Conservation (phyloP, 371 early-diverging fungal species). For the Chytridiales sp. region DNA sequence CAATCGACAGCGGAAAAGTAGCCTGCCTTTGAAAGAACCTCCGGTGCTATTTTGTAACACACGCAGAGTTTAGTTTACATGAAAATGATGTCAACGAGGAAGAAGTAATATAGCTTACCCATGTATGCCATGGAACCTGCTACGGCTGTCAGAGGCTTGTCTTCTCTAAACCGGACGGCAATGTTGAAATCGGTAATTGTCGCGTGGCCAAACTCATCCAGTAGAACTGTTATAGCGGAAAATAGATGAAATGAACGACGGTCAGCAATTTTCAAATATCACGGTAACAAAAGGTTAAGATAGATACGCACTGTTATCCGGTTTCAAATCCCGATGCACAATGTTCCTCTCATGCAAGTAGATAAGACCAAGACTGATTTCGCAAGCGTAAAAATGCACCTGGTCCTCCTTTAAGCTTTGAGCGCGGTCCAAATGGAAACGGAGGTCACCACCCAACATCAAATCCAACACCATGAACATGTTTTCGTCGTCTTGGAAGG, state of each 20-base stretch:
- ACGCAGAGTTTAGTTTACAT: not conserved
- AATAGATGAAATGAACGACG: too few species aligned
- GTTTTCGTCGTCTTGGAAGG: conserved; percentile 81
- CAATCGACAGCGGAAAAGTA: conserved; percentile 64
- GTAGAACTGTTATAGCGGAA: conserved; percentile 47
- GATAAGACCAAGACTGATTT: conserved; percentile 67
- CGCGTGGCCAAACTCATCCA: conserved; percentile 50
- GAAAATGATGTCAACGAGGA: not conserved
- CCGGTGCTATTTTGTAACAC: conserved; percentile 43
- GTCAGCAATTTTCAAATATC: not conserved
- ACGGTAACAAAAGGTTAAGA: conserved; percentile 1
- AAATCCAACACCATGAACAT: conserved; percentile 85
- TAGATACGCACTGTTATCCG: conserved; percentile 54
- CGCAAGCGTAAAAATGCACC: conserved; percentile 76
- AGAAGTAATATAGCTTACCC: conserved; percentile 38
- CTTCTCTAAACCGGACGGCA: conserved; percentile 44
- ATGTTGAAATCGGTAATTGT: conserved; percentile 60
- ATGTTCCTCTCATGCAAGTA: conserved; percentile 78
- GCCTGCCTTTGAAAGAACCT: conserved; percentile 49
- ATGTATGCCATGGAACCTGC: conserved; percentile 64
- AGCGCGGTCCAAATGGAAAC: conserved; percentile 48
- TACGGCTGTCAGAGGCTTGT: conserved; percentile 45
- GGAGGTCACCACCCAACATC: conserved; percentile 64
- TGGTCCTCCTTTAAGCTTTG: conserved; percentile 68
- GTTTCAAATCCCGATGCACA: conserved; percentile 66